Conservation (phyloP, 768 basidiomycete species). For the Trametes sanguinea region DNA sequence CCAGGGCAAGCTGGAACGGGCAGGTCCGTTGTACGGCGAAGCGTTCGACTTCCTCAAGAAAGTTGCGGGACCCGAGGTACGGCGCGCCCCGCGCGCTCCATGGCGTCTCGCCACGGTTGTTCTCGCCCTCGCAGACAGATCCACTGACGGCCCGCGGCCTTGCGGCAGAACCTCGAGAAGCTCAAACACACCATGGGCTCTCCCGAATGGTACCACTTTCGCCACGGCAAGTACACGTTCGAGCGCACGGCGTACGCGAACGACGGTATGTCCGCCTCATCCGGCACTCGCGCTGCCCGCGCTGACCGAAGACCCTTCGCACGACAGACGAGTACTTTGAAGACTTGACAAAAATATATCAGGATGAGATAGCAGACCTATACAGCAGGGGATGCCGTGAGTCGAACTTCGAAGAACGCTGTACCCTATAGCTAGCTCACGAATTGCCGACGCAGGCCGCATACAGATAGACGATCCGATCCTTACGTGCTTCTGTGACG, state of each 20-base stretch:
- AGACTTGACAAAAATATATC: conserved; percentile 47
- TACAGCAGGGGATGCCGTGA: conserved; percentile 43
- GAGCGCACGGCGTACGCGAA: conserved; percentile 56
- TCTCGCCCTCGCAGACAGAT: neutral
- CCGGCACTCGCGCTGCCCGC: neutral
- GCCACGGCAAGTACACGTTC: conserved; percentile 63
- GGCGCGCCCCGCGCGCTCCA: neutral
- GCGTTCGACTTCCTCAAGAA: conserved; percentile 62
- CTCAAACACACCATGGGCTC: conserved; percentile 73
- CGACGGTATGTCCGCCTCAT: conserved; percentile 43
- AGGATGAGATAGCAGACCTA: conserved; percentile 44
- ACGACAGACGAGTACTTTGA: conserved; percentile 44
- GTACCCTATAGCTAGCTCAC: too few species aligned
- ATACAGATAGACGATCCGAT: conserved; percentile 49
- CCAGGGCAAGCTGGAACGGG: conserved; percentile 61
- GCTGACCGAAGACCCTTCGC: conserved; percentile 8
- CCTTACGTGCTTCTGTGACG: conserved; percentile 63
- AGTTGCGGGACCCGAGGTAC: conserved; percentile 55
- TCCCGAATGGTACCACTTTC: conserved; percentile 70
- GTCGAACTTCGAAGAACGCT: conserved; percentile 3
- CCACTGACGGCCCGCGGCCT: neutral
- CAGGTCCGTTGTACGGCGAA: conserved; percentile 57
- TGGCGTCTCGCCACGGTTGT: neutral
- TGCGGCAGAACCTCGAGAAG: conserved; percentile 46
- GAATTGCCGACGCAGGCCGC: conserved; percentile 24